Percentiles rank a stretch among this genome's conserved stretches.
These are phyloP conservation scores for Penicillium corylophilum DNA, from an alignment of 2,329 filamentous ascomycete species.

Conservation along the genomic window DNA sequence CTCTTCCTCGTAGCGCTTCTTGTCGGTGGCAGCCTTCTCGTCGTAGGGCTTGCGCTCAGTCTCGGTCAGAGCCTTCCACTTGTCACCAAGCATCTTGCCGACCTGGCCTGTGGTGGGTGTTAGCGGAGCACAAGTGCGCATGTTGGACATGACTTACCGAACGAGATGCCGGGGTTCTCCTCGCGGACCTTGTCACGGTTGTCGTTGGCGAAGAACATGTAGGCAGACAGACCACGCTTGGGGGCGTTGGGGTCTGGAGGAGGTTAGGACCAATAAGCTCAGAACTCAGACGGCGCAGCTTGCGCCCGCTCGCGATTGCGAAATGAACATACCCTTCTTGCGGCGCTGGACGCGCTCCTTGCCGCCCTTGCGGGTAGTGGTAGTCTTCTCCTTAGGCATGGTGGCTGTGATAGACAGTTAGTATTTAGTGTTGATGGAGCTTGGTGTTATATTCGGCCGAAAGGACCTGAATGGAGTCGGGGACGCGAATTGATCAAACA, in stretches of 20 bases:
- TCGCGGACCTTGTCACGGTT: slow-evolving; percentile 97
- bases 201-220: slow-evolving; percentile 99
- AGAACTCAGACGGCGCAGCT: neutral
- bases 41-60: slow-evolving; percentile 93
- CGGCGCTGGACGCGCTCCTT: slow-evolving; percentile 63
- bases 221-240: slow-evolving; percentile 98
- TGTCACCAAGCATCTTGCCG: slow-evolving; percentile 95
- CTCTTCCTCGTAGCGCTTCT: slow-evolving; percentile 99
- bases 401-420: slow-evolving; percentile 30
- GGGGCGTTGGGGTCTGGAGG: slow-evolving; percentile 88
- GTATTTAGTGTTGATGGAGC: neutral
- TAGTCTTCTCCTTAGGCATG: slow-evolving; percentile 69
- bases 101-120: slow-evolving; percentile 68
- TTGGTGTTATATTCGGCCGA: neutral
- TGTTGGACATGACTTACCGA: slow-evolving; percentile 59
- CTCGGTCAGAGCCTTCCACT: slow-evolving; percentile 95
- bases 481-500: neutral
- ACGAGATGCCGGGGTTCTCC: slow-evolving; percentile 96
- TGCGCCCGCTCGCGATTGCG: neutral
- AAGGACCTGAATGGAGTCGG: neutral
- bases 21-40: slow-evolving; percentile 92
- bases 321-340: slow-evolving; percentile 64
- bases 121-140: slow-evolving; percentile 9
- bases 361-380: slow-evolving; percentile 59
- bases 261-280: slow-evolving; percentile 17